Evolutionary conservation across 1,284 basidiomycete genomes (phyloP), one percentile per base, ranked within the genome.

Genomic region (Wallemia ichthyophaga): DNA sequence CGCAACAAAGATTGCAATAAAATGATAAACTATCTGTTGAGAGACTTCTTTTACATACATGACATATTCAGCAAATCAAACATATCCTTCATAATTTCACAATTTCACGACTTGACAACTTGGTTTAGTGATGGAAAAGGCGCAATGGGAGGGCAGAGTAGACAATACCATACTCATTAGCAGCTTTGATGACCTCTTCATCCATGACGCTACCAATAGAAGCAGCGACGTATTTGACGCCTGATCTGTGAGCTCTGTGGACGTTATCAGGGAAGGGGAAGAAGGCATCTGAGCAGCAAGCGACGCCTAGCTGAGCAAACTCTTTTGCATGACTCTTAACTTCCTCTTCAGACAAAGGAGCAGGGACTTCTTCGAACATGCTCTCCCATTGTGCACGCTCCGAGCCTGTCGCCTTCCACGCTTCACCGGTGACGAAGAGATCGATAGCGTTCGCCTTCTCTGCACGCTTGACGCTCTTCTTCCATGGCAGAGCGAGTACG

Each of bases 251-350:
- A 58, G 86, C 87, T 60, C 92, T 76, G 70, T 95, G 84, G 53
- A 99, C 92, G 67, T 98, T 99, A 71, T 98, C 94, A 7, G 89
- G 80, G 80, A 98, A 98, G 37, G 92, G 92, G 85, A 98, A 98
- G 77, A 98, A 98, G 61, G 92, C 92, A 66, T 98, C 94, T 63
- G 84, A 88, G 32, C 86, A 86, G 70, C 91, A 91, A 5, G 84
- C 81, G 58, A 98, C 92, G 31, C 80, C 84, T 5, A 48, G 37
- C n/a, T 48, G 9, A 59, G 81, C 80, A 61, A 94, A 72, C 71
- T 80, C 73, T 60, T 67, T 70, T 62, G 79, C 78, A 76, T 86
- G 87, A 59, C 75, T 75, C 64, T 73, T 77, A 67, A 79, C 80
- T 73, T 95, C 91, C 64, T 76, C 75, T 23, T 72, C 75, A 21